phyloP scores from a whole-genome alignment of 371 early-diverging fungal species.

The Chytridium lagenaria region DNA sequence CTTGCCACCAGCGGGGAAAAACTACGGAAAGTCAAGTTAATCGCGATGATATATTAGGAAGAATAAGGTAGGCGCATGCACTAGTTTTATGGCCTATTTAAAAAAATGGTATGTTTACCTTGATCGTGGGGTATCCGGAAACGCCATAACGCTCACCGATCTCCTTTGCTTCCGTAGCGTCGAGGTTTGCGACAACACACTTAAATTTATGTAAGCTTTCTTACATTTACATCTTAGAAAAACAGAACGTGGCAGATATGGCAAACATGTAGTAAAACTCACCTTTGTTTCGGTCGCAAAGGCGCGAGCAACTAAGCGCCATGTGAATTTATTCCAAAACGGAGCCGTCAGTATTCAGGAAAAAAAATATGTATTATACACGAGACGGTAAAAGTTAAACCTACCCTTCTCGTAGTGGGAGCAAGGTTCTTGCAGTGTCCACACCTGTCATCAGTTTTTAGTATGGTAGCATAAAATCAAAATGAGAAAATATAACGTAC shows the following conservation, averaged over 20 bases:
- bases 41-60: too few relatives aligned
- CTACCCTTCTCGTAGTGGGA: conserved; percentile 52
- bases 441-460: too few relatives aligned
- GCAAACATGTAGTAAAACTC: not conserved
- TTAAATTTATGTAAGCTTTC: not conserved
- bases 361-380: conserved; percentile 8
- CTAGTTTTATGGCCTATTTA: conserved; percentile 51
- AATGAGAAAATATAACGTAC: conserved; percentile 25
- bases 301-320: conserved; percentile 48
- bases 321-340: too few relatives aligned
- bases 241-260: not conserved
- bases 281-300: conserved; percentile 52
- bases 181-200: conserved; percentile 85
- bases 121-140: conserved; percentile 58
- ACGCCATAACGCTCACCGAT: conserved; percentile 72
- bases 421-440: conserved; percentile 79
- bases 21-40: conserved; percentile 64
- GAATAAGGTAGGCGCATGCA: too few relatives aligned
- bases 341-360: too few relatives aligned
- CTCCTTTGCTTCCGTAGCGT: conserved; percentile 73
- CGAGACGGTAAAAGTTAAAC: not conserved
- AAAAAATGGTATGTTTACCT: conserved; percentile 38
- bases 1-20: conserved; percentile 75
- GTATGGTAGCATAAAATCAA: not conserved
- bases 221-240: too few relatives aligned